Percentiles rank a stretch among this genome's conserved stretches.
phyloP scores from a whole-genome alignment of 495 filamentous ascomycete species.

The Penicillium malachiteum region DNA sequence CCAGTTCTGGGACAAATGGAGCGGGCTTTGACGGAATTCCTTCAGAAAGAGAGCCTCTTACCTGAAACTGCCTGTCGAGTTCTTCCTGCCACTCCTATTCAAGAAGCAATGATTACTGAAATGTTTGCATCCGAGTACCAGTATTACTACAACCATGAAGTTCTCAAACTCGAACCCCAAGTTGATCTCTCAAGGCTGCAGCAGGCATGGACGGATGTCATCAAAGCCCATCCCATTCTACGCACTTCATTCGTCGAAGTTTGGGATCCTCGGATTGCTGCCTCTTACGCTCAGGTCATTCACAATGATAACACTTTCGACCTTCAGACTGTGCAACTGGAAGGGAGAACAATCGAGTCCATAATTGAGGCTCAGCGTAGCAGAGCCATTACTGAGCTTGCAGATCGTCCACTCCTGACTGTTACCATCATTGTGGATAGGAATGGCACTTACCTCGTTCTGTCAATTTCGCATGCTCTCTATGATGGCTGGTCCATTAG shows the following conservation, averaged over 20 bases:
- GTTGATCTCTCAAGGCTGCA: constrained; percentile 55
- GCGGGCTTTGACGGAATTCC: constrained; percentile 27
- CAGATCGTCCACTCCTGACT: constrained; percentile 16
- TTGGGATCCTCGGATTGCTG: constrained; percentile 52
- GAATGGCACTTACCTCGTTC: constrained; percentile 25
- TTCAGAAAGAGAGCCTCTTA: constrained; percentile 28
- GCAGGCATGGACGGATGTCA: constrained; percentile 57
- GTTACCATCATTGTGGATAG: constrained; percentile 17
- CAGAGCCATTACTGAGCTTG: constrained; percentile 9
- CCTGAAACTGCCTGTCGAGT: constrained; percentile 47
- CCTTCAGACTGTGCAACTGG: constrained; percentile 17
- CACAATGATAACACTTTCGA: constrained; percentile 28
- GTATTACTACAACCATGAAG: constrained; percentile 80
- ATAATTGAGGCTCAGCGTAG: constrained; percentile 27
- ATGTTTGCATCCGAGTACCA: constrained; percentile 67
- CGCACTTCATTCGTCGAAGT: constrained; percentile 67
- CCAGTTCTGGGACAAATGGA: constrained; percentile 31
- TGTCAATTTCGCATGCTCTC: constrained; percentile 72
- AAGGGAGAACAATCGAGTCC: constrained; percentile 18
- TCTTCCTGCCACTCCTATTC: constrained; percentile 72
- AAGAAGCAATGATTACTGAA: constrained; percentile 80
- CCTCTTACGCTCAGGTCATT: constrained; percentile 65
- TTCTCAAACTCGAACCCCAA: constrained; percentile 53
- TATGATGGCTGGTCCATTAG: constrained; percentile 84
- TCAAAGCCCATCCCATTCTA: constrained; percentile 61